These are phyloP conservation scores for Aspergillus cristatus DNA, from an alignment of 495 filamentous ascomycete species.

Conservation along the genomic window DNA sequence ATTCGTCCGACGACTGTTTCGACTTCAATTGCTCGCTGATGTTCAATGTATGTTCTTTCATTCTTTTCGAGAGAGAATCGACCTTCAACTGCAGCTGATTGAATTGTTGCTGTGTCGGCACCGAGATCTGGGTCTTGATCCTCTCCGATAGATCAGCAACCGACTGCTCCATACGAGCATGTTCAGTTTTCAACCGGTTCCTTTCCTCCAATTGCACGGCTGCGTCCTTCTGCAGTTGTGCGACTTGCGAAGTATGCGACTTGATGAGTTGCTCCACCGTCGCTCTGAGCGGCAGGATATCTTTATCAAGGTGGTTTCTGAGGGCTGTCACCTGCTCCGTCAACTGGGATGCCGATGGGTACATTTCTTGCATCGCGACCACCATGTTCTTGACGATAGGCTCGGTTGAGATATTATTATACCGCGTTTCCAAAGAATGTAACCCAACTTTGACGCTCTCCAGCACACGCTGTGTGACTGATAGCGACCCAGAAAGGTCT, in stretches of 20 bases:
- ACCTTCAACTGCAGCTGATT: neutral
- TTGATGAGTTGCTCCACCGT: slow-evolving; percentile 2
- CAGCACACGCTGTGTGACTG: neutral
- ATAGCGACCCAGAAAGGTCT: neutral
- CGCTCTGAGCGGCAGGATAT: slow-evolving; percentile 1
- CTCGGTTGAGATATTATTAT: slow-evolving; percentile 25
- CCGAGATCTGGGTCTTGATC: neutral
- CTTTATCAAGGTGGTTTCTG: slow-evolving; percentile 1
- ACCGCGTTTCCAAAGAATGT: slow-evolving; percentile 31
- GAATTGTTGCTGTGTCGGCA: slow-evolving; percentile 2
- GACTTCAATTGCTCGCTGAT: neutral
- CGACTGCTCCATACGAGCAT: slow-evolving; percentile 2
- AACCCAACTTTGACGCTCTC: slow-evolving; percentile 15
- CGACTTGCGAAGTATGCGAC: neutral
- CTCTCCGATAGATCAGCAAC: slow-evolving; percentile 3
- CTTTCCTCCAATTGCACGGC: slow-evolving; percentile 1
- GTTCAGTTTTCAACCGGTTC: slow-evolving; percentile 3
- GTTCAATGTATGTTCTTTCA: neutral
- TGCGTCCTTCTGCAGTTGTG: slow-evolving; percentile 1
- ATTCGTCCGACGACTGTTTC: neutral
- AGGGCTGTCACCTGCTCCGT: slow-evolving; percentile 5
- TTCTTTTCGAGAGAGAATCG: neutral
- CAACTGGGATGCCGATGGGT: slow-evolving; percentile 16
- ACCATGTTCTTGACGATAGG: slow-evolving; percentile 25
- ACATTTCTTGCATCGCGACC: slow-evolving; percentile 28